Evolutionary conservation across 805 yeast species (phyloP).

Genomic region (Wickerhamiella spandovensis): DNA sequence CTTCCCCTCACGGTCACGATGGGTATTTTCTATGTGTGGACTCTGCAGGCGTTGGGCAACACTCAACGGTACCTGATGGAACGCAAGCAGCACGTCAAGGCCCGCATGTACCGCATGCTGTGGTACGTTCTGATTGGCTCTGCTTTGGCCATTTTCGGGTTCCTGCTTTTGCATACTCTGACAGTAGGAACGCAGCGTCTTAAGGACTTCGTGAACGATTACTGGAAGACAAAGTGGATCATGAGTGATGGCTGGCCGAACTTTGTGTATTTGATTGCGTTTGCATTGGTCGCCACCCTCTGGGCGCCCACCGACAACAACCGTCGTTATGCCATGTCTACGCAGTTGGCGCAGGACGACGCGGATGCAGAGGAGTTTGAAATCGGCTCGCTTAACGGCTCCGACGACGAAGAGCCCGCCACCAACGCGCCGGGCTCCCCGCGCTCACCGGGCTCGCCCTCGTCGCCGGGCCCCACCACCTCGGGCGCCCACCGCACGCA

Average conservation of each 20-base stretch:
- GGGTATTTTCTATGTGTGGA: constrained; percentile 59
- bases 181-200: constrained; percentile 61
- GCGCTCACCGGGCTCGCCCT: constrained; percentile 1
- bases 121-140: constrained; percentile 65
- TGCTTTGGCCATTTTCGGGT: constrained; percentile 53
- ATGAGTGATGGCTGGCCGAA: constrained; percentile 92
- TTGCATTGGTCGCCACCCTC: constrained; percentile 69
- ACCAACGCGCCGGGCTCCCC: constrained; percentile 1
- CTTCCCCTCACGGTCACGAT: constrained; percentile 63
- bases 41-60: constrained; percentile 54
- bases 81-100: constrained; percentile 85
- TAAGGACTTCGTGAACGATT: constrained; percentile 64
- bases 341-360: constrained; percentile 72
- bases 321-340: constrained; percentile 85
- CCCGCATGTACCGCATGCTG: constrained; percentile 69
- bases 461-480: background rate
- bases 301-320: constrained; percentile 98
- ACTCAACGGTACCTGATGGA: constrained; percentile 64
- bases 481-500: constrained; percentile 7
- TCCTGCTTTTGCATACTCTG: constrained; percentile 57
- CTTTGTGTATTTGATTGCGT: constrained; percentile 69
- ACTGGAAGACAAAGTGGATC: constrained; percentile 88
- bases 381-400: constrained; percentile 37
- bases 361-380: constrained; percentile 53
- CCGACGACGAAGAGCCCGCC: constrained; percentile 28